These are phyloP conservation scores for Phytopythium montanum DNA, from an alignment of 352 stramenopile species.

Conservation along the genomic window DNA sequence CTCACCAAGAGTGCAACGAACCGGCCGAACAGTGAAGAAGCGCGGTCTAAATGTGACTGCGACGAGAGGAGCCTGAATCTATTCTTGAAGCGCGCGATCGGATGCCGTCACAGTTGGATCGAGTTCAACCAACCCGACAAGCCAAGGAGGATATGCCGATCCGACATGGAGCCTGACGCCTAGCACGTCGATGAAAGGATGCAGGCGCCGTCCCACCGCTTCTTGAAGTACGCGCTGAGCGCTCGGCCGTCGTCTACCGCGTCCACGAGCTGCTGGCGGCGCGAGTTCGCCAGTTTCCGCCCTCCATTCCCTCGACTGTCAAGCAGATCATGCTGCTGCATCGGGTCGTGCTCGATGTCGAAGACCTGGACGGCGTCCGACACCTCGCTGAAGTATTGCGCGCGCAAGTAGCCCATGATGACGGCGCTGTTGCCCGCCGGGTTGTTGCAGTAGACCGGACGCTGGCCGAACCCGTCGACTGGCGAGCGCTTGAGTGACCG, in stretches of 20 bases:
- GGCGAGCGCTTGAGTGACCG: slow-evolving; percentile 55
- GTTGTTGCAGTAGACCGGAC: slow-evolving; percentile 51
- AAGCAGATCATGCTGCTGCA: slow-evolving; percentile 41
- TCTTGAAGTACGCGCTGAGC: slow-evolving; percentile 47
- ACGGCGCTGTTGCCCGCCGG: slow-evolving; percentile 46
- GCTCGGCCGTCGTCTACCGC: slow-evolving; percentile 36
- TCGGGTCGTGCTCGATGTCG: slow-evolving; percentile 41
- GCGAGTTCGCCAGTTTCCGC: slow-evolving; percentile 12
- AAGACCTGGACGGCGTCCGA: slow-evolving; percentile 47
- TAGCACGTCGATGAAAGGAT: slow-evolving; percentile 27
- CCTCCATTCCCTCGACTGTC: slow-evolving; percentile 5
- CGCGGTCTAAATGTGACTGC: not conserved
- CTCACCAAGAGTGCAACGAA: not conserved
- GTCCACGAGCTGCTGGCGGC: slow-evolving; percentile 24
- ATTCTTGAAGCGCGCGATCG: not conserved
- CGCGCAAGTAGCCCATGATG: slow-evolving; percentile 44
- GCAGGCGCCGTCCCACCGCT: slow-evolving; percentile 43
- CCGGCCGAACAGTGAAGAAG: not conserved
- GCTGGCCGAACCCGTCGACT: slow-evolving; percentile 15
- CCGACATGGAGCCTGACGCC: not conserved
- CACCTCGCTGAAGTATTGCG: slow-evolving; percentile 52
- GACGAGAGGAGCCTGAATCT: not conserved
- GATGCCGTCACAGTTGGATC: not conserved
- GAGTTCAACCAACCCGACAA: too few relatives aligned
- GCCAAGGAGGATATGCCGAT: not conserved